Evolutionary conservation across 371 early-diverging fungal genomes (phyloP), one percentile per base, ranked within the genome.

Genomic region (Apophysomyces trapeziformis): DNA sequence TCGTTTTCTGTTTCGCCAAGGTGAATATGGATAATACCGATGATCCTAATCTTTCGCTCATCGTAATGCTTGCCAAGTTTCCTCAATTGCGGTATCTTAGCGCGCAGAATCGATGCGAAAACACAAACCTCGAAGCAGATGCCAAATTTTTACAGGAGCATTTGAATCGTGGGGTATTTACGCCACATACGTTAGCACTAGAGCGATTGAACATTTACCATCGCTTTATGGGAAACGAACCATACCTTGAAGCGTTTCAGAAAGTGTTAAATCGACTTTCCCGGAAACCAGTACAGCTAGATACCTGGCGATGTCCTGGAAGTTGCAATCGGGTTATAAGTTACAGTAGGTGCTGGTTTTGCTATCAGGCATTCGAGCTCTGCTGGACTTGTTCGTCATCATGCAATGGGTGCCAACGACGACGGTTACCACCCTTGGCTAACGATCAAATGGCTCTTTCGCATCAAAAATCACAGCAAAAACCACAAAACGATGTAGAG

Each of bases 21-120:
- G 75, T 76, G 6, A 44, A 67, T 0, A 80, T 83, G 83, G 83
- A 83, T 36, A 69, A 68, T 12, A 70, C 62, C 32, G 83, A 83
- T 26, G 77, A 80, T 64, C 58, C 76, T 1, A 71, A 73, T 57
- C 64, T 78, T 26, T 78, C 80, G 9, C 80, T 72, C 9, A 64
- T 83, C 14, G 71, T 83, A 13, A 80, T 83, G 83, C 54, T 83
- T 4, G 73, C 76, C 57, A 83, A 83, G 37, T 83, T 83, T 37
- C 80, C 80, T 11, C 58, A 69, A 26, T 38, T 83, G 21, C 66
- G 65, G 16, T 61, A 58, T 45, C 57, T 83, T 1, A 73, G 75
- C 57, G 79, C 80, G 7, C 68, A 59, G 14, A 57, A 79, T 39
- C 66, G 80, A 35, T 68, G 76, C 45, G 70, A 73, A 36, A 80